Conservation (phyloP, 2,329 filamentous ascomycete species). For the Colletotrichum lini region DNA sequence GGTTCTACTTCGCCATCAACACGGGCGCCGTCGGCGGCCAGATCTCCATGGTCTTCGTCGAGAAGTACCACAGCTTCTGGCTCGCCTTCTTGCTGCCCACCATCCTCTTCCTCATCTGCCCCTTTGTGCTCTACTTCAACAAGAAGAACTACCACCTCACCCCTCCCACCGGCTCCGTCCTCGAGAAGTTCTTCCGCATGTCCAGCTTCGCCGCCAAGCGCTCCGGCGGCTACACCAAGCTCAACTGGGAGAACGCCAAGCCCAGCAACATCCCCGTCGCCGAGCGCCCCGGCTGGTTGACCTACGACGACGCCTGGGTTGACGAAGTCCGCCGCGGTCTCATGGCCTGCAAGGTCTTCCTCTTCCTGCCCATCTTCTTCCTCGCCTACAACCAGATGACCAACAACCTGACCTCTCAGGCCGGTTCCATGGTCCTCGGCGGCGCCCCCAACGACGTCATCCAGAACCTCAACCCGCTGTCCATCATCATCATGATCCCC, state of each 20-base stretch:
- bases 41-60: conserved; percentile 79
- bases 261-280: conserved; percentile 72
- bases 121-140: conserved; percentile 72
- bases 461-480: conserved; percentile 82
- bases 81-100: conserved; percentile 79
- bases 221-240: conserved; percentile 73
- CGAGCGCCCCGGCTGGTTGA: conserved; percentile 80
- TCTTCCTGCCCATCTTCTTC: conserved; percentile 78
- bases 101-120: conserved; percentile 73
- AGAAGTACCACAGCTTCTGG: conserved; percentile 85
- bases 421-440: conserved; percentile 75
- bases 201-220: conserved; percentile 74
- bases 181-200: conserved; percentile 76
- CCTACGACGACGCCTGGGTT: conserved; percentile 87
- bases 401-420: conserved; percentile 74
- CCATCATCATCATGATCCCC: conserved; percentile 82
- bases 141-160: conserved; percentile 73
- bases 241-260: conserved; percentile 78
- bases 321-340: conserved; percentile 82
- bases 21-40: conserved; percentile 73
- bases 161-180: conserved; percentile 80
- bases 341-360: conserved; percentile 78
- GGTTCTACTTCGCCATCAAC: conserved; percentile 73
- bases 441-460: conserved; percentile 85
- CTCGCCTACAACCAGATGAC: conserved; percentile 73